Conservation (phyloP, 345 rosid genomes). For the Anacardium occidentale region DNA sequence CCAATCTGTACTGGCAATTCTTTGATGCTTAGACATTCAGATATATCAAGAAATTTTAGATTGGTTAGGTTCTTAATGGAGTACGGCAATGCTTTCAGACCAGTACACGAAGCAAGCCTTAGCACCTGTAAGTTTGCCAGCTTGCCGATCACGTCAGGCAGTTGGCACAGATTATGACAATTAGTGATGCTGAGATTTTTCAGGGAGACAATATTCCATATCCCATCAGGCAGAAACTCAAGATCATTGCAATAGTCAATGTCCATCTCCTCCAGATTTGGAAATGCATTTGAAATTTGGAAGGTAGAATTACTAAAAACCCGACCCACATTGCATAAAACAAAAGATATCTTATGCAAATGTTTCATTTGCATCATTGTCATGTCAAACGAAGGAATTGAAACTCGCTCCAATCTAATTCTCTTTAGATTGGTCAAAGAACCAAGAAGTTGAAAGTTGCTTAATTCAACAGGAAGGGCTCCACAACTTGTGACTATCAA, state of each 20-base stretch:
- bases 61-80: slow-evolving; percentile 28
- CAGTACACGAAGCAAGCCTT: slow-evolving; percentile 48
- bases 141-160: slow-evolving; percentile 46
- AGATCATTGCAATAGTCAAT: slow-evolving; percentile 52
- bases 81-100: slow-evolving; percentile 44
- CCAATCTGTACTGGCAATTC: slow-evolving; percentile 46
- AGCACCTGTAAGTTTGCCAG: slow-evolving; percentile 36
- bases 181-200: slow-evolving; percentile 55
- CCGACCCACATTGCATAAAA: slow-evolving; percentile 41
- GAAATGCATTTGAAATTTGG: slow-evolving; percentile 25
- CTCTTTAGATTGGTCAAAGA: slow-evolving; percentile 46
- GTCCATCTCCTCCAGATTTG: slow-evolving; percentile 48
- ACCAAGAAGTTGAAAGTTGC: slow-evolving; percentile 34
- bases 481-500: slow-evolving; percentile 42
- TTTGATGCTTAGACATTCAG: slow-evolving; percentile 38
- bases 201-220: slow-evolving; percentile 33
- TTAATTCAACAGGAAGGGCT: slow-evolving; percentile 30
- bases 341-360: slow-evolving; percentile 45
- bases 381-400: slow-evolving; percentile 24
- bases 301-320: slow-evolving; percentile 19
- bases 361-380: slow-evolving; percentile 15
- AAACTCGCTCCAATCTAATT: slow-evolving; percentile 48
- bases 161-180: slow-evolving; percentile 41
- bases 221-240: slow-evolving; percentile 29
- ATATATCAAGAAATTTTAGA: slow-evolving; percentile 45